These are phyloP conservation scores for Vitis vinifera DNA, from an alignment of 164 flowering plant species.

Conservation along the genomic window ASM3070453v1 NC_081808.1:20910501-20911000, in stretches of 20 bases:
- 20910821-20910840: not conserved
- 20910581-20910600: too few species aligned
- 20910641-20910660: too few species aligned
- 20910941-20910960: conserved; percentile 12
- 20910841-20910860: not conserved
- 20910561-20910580: too few species aligned
- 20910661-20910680: not conserved
- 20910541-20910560: too few species aligned
- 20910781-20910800: not conserved
- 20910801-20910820: not conserved
- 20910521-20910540: too few species aligned
- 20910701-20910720: conserved; percentile 24
- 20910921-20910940: conserved; percentile 13
- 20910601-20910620: too few species aligned
- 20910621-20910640: too few species aligned
- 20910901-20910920: not conserved
- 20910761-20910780: not conserved
- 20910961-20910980: conserved; percentile 24
- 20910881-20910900: conserved; percentile 9
- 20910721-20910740: conserved; percentile 6
- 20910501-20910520: too few species aligned
- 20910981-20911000: conserved; percentile 20
- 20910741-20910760: not conserved
- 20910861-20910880: not conserved
- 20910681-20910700: conserved; percentile 2